phyloP scores from a whole-genome alignment of 345 rosid genomes.

The Streptanthus diversifolius region DNA sequence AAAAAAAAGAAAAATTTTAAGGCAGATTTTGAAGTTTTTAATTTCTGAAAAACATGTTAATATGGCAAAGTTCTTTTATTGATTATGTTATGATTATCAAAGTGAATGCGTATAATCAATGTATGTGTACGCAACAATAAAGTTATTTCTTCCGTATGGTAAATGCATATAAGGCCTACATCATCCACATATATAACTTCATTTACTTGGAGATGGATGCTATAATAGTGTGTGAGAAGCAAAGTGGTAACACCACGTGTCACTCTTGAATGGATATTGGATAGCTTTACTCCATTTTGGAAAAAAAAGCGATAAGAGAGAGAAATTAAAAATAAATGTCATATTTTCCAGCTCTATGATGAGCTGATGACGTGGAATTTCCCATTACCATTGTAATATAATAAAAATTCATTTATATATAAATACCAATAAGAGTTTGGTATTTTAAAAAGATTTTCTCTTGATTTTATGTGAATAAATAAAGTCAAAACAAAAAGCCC shows the following conservation, averaged over 20 bases:
- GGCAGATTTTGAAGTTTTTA: no score
- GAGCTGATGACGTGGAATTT: constrained; percentile 16
- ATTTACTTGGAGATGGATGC: neutral
- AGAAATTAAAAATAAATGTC: neutral
- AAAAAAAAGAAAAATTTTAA: no score
- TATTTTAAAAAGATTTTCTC: neutral
- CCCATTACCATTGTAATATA: constrained; percentile 16
- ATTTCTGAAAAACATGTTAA: no score
- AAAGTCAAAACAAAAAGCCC: constrained; percentile 34
- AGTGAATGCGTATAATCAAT: neutral
- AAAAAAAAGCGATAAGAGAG: neutral
- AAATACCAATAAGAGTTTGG: neutral
- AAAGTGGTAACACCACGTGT: neutral
- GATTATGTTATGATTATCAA: no score
- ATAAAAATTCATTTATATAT: neutral
- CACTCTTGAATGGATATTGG: neutral
- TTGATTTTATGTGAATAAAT: neutral
- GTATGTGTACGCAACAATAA: neutral
- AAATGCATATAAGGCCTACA: neutral
- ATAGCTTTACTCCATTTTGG: neutral
- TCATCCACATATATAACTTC: neutral
- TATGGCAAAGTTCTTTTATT: no score
- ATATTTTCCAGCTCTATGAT: constrained; percentile 12
- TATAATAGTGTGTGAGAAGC: neutral
- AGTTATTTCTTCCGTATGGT: neutral